Base-by-base conservation (phyloP, 352 stramenopile genomes). In the Globisporangium paddicum region DNA sequence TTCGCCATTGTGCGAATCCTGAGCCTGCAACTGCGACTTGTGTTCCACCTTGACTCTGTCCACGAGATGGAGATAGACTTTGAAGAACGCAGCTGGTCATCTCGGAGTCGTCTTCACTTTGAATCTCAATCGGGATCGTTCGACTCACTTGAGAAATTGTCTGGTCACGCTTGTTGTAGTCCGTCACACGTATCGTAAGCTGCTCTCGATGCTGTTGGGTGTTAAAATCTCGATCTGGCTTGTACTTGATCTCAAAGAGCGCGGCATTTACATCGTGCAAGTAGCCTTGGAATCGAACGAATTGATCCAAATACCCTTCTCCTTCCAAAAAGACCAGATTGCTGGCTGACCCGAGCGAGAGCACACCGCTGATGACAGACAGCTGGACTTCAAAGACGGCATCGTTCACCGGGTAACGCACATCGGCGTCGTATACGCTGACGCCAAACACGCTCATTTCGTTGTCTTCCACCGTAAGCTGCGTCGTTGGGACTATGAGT, bases 181-280 rank as follows among this genome's bases (percentile, higher is more conserved):
- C 82, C 16, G 63, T 67, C 14, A 89, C 71, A 18, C 62, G 68
- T 35, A 92, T 73, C 14, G 76, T 71, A 5, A 95, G 67, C 18
- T 63, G 60, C 46, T 95, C 85, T 4, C 44, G 18, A 37, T 95
- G 82, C 13, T 86, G 79, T 1, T 68, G 64, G 0, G 74, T 83
- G 44, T 92, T 95, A 58, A 88, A 95, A 23, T 95, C 68, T 48
- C 68, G 70, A 46, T 93, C 75, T 3, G 86, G 81, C 41, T 55
- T 63, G 58, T 95, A 95, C 19, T 66, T 72, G 35, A 95, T 72
- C 48, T 91, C 73, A n/a, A 90, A 88, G 0, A 95, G 53, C 23
- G 86, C 86, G 1, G 60, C 41, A 55, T 92, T 93, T 18, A 93
- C 68, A 23, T 76, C 63, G 10, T 71, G 58, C 30, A 95, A 42